Evolutionary conservation across 805 yeast species (phyloP).

Genomic region (Blastobotrys peoriensis): DNA sequence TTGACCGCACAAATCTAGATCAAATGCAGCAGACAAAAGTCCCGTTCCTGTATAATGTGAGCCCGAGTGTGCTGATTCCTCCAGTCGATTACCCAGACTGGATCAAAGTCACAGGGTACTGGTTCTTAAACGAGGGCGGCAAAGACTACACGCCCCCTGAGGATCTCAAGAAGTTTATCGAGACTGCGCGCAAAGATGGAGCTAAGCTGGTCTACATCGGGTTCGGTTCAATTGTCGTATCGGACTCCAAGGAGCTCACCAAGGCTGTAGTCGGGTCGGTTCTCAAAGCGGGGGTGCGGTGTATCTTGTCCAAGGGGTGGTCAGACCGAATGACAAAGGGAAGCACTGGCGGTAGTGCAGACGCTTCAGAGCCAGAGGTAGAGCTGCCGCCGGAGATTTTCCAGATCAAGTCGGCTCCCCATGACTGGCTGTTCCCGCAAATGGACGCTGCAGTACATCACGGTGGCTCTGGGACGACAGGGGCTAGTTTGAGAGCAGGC

Average conservation of each 20-base stretch:
- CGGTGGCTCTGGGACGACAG: slow-evolving; percentile 96
- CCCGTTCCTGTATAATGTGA: slow-evolving; percentile 84
- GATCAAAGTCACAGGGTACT: slow-evolving; percentile 93
- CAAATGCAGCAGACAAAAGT: slow-evolving; percentile 68
- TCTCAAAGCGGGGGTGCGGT: slow-evolving; percentile 69
- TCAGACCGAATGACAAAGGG: slow-evolving; percentile 55
- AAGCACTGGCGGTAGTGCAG: slow-evolving; percentile 34
- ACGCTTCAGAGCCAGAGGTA: slow-evolving; percentile 33
- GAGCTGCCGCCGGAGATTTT: slow-evolving; percentile 62
- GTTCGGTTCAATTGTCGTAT: slow-evolving; percentile 91
- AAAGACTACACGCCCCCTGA: slow-evolving; percentile 55
- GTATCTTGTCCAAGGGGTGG: slow-evolving; percentile 93
- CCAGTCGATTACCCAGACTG: slow-evolving; percentile 91
- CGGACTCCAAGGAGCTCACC: slow-evolving; percentile 73
- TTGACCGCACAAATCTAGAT: slow-evolving; percentile 66
- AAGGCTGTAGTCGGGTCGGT: slow-evolving; percentile 76
- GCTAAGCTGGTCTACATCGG: slow-evolving; percentile 87
- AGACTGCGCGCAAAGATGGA: slow-evolving; percentile 49
- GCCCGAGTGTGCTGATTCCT: slow-evolving; percentile 86
- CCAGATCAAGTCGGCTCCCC: slow-evolving; percentile 72
- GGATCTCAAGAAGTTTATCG: slow-evolving; percentile 53
- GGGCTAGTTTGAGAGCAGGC: slow-evolving; percentile 82
- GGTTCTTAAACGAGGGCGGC: slow-evolving; percentile 74
- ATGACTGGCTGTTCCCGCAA: slow-evolving; percentile 88
- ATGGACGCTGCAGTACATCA: slow-evolving; percentile 95